phyloP scores from a whole-genome alignment of 1,284 basidiomycete species.

The Ceratobasidium sp. region DNA sequence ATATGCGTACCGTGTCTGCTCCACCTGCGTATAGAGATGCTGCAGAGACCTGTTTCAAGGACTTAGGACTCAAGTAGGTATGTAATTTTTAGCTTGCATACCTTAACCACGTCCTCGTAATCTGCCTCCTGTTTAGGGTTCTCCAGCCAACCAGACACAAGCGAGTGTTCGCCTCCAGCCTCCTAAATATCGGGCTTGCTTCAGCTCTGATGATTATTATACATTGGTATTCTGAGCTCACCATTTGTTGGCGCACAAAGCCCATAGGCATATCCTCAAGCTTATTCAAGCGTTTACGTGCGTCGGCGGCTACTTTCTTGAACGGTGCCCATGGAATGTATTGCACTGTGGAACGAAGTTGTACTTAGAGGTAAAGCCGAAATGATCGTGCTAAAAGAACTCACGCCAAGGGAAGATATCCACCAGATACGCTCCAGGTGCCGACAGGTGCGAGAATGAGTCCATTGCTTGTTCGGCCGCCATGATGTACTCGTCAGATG shows the following conservation, averaged over 20 bases:
- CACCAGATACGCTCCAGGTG: slow-evolving; percentile 30
- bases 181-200: neutral
- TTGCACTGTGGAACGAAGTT: slow-evolving; percentile 6
- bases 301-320: neutral
- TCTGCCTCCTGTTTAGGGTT: neutral
- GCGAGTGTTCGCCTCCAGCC: slow-evolving; percentile 1
- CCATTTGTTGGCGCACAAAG: slow-evolving; percentile 13
- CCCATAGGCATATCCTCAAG: slow-evolving; percentile 12
- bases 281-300: neutral
- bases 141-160: slow-evolving; percentile 29
- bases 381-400: neutral
- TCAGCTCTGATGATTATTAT: too few relatives aligned
- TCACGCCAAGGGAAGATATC: slow-evolving; percentile 31
- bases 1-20: slow-evolving; percentile 27
- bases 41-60: slow-evolving; percentile 1
- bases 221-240: neutral
- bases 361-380: neutral
- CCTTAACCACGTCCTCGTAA: slow-evolving; percentile 20
- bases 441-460: neutral
- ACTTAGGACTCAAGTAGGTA: neutral
- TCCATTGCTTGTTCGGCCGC: slow-evolving; percentile 20
- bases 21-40: slow-evolving; percentile 30
- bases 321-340: slow-evolving; percentile 28
- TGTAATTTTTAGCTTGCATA: neutral
- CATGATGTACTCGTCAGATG: slow-evolving; percentile 11